A percentile compares a stretch with the other conserved stretches of the same genome.
These are phyloP conservation scores for Arbutus unedo DNA, from an alignment of 148 eudicot genomes.

Conservation along the genomic window DNA sequence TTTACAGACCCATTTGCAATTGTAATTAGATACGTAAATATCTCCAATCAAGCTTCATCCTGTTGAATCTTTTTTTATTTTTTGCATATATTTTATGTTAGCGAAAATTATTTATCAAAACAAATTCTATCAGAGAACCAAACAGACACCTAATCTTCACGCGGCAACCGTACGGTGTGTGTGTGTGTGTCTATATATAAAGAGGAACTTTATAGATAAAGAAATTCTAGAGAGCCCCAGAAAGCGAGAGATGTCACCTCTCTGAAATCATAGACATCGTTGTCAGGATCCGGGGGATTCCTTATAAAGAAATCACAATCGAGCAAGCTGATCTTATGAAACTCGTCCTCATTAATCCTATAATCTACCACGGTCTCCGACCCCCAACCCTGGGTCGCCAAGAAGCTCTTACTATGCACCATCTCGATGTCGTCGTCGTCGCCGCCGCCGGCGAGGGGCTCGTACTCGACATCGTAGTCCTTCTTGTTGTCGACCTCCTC, in stretches of 20 bases:
- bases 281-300: slow-evolving; percentile 82
- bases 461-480: slow-evolving; percentile 78
- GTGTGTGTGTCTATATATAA: neutral
- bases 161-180: too few species aligned
- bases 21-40: too few species aligned
- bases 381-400: slow-evolving; percentile 69
- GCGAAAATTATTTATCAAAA: too few species aligned
- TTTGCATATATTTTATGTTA: too few species aligned
- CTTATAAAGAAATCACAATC: slow-evolving; percentile 92
- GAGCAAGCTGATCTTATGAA: slow-evolving; percentile 71
- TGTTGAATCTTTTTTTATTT: too few species aligned
- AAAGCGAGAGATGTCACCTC: slow-evolving; percentile 43
- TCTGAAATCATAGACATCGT: slow-evolving; percentile 83
- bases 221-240: too few species aligned
- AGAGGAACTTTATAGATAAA: neutral
- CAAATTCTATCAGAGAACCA: neutral
- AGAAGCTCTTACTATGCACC: slow-evolving; percentile 65
- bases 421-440: slow-evolving; percentile 46
- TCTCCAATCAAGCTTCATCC: too few species aligned
- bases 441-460: slow-evolving; percentile 30
- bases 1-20: too few species aligned
- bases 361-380: slow-evolving; percentile 71
- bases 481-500: slow-evolving; percentile 83
- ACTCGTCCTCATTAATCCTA: slow-evolving; percentile 84
- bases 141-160: neutral